phyloP scores from a whole-genome alignment of 225 moss, liverwort and hornwort species.

The Polytrichum formosum region DNA sequence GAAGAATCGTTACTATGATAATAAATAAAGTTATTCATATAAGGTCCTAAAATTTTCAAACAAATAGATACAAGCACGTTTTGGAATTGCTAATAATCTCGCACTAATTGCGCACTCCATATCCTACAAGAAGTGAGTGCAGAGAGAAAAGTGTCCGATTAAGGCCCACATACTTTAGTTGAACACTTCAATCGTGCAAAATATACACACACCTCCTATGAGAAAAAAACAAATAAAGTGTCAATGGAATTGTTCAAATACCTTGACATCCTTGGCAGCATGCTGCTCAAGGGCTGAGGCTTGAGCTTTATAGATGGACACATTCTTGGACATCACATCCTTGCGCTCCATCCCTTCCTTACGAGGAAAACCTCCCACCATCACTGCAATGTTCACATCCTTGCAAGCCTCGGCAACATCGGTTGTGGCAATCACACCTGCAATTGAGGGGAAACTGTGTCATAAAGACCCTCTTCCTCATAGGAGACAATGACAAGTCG shows the following conservation, averaged over 20 bases:
- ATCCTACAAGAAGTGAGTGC: no score
- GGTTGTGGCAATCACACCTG: conserved; percentile 89
- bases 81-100: no score
- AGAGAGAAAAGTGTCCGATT: no score
- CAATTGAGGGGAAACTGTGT: no score
- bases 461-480: not conserved
- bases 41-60: no score
- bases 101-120: no score
- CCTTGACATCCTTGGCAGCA: conserved; percentile 93
- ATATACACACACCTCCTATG: not conserved
- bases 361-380: conserved; percentile 98
- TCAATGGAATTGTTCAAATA: conserved; percentile 7
- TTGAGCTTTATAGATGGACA: conserved; percentile 98
- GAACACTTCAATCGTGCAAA: no score
- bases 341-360: conserved; percentile 99
- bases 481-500: not conserved
- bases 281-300: conserved; percentile 90
- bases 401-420: conserved; percentile 89
- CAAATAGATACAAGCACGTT: no score
- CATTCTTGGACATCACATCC: conserved; percentile 99
- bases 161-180: no score
- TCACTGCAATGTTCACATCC: conserved; percentile 87
- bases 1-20: no score
- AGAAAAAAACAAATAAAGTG: not conserved
- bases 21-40: no score